A percentile compares a stretch with the other conserved stretches of the same genome.
Evolutionary conservation across 2,329 filamentous ascomycete genomes (phyloP).

Genomic region (Fusarium musae): DNA sequence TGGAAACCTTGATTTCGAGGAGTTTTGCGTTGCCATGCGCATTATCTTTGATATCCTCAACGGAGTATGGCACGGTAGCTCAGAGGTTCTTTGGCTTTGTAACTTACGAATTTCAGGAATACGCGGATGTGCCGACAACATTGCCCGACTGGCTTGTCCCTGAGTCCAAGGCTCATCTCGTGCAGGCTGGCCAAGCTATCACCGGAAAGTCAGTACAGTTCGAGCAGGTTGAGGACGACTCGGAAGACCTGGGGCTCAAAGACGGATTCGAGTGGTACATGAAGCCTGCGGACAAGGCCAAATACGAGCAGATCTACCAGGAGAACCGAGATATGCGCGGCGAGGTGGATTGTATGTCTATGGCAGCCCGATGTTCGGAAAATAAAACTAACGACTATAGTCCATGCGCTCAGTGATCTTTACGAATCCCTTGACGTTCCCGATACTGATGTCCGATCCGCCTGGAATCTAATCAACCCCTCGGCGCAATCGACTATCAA

Average conservation of each 20-base stretch:
- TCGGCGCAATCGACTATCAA: slow-evolving; percentile 84
- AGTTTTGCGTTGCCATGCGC: slow-evolving; percentile 99
- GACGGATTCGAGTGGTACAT: slow-evolving; percentile 99
- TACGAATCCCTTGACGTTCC: slow-evolving; percentile 83
- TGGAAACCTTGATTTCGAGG: slow-evolving; percentile 97
- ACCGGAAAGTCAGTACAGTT: slow-evolving; percentile 84
- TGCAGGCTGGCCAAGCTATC: slow-evolving; percentile 84
- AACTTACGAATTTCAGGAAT: slow-evolving; percentile 70
- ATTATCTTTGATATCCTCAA: slow-evolving; percentile 98
- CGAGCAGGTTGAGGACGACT: slow-evolving; percentile 84
- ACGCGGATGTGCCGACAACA: slow-evolving; percentile 83
- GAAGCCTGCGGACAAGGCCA: slow-evolving; percentile 87
- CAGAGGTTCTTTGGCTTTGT: slow-evolving; percentile 2
- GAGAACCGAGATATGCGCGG: slow-evolving; percentile 90
- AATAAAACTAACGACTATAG: slow-evolving; percentile 56
- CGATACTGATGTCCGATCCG: slow-evolving; percentile 84
- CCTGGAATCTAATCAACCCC: slow-evolving; percentile 98
- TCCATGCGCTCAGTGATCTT: slow-evolving; percentile 81
- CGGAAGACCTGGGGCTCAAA: slow-evolving; percentile 85
- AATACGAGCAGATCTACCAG: slow-evolving; percentile 97
- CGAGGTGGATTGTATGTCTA: slow-evolving; percentile 76
- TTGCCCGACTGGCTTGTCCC: slow-evolving; percentile 97
- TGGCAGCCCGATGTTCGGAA: neutral
- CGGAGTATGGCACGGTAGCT: slow-evolving; percentile 66
- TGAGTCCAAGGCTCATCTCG: slow-evolving; percentile 91